A percentile compares a stretch with the other conserved stretches of the same genome.
Conservation (phyloP, 345 rosid species). For the Trapa bicornis region DNA sequence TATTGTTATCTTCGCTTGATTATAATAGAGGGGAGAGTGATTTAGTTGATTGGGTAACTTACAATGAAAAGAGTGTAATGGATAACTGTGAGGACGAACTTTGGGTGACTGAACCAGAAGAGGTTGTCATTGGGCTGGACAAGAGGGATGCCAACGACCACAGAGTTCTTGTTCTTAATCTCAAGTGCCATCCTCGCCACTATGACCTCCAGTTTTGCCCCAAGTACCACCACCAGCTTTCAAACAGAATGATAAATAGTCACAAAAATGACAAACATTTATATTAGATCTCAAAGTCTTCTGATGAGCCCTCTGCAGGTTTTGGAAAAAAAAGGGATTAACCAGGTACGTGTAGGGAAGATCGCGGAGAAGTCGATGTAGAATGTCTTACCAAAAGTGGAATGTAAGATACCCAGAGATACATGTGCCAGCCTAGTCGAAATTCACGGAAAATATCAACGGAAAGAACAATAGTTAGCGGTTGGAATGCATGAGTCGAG, state of each 20-base stretch:
- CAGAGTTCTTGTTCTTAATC: constrained; percentile 24
- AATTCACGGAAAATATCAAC: not conserved
- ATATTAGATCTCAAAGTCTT: not conserved
- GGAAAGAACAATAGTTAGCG: not conserved
- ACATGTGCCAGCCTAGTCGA: constrained; percentile 46
- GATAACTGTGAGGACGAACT: constrained; percentile 32
- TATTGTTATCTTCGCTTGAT: not conserved
- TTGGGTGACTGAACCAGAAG: constrained; percentile 48
- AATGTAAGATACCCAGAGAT: constrained; percentile 62
- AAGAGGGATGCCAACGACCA: constrained; percentile 37
- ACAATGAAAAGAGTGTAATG: constrained; percentile 40
- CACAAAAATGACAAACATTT: not conserved
- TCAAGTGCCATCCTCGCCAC: constrained; percentile 40
- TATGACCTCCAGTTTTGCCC: constrained; percentile 45
- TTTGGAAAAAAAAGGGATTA: no score
- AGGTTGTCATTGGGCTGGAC: constrained; percentile 42
- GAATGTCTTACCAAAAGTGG: constrained; percentile 41
- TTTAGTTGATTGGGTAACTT: not conserved
- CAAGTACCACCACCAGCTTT: constrained; percentile 36
- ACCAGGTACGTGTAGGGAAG: not conserved
- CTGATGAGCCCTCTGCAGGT: no score
- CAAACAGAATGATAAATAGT: not conserved
- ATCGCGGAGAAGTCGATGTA: not conserved
- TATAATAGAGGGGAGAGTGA: not conserved
- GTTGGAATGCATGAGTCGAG: not conserved